These are phyloP conservation scores for Rhizophagus clarus DNA, from an alignment of 192 early-diverging fungal species.

Conservation along the genomic window DNA sequence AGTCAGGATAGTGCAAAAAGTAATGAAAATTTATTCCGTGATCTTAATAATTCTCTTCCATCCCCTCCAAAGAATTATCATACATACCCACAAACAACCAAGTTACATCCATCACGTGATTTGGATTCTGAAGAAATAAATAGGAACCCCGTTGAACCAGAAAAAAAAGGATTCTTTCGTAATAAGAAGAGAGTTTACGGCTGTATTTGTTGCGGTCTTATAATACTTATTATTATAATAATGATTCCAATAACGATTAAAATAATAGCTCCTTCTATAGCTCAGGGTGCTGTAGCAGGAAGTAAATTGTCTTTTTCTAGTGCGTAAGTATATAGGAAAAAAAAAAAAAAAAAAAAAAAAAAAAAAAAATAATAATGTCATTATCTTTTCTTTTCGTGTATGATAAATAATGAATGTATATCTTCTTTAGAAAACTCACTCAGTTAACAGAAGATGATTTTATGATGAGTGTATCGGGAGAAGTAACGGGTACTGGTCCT, in stretches of 20 bases:
- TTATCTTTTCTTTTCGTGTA: slow-evolving; percentile 1
- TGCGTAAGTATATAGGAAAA: slow-evolving; percentile 5
- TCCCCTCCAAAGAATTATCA: neutral
- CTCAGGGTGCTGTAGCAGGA: slow-evolving; percentile 50
- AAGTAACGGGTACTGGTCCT: slow-evolving; percentile 51
- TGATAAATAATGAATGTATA: neutral
- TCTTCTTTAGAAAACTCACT: neutral
- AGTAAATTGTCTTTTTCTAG: slow-evolving; percentile 39
- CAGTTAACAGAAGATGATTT: neutral
- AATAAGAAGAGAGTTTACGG: slow-evolving; percentile 33
- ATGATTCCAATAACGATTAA: slow-evolving; percentile 52
- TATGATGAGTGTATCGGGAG: neutral
- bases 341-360: slow-evolving; percentile 7
- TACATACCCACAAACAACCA: neutral
- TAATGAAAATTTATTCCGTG: neutral
- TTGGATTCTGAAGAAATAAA: neutral
- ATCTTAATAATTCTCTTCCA: neutral
- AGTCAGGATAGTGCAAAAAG: neutral
- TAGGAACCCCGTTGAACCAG: neutral
- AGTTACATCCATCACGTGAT: neutral
- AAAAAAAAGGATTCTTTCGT: neutral
- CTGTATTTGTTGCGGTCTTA: slow-evolving; percentile 54
- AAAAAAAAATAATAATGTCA: too few species aligned
- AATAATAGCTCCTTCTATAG: slow-evolving; percentile 57
- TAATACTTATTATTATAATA: slow-evolving; percentile 49